Evolutionary conservation across 164 flowering plant genomes (phyloP).

Genomic region (Liquidambar formosana): DNA sequence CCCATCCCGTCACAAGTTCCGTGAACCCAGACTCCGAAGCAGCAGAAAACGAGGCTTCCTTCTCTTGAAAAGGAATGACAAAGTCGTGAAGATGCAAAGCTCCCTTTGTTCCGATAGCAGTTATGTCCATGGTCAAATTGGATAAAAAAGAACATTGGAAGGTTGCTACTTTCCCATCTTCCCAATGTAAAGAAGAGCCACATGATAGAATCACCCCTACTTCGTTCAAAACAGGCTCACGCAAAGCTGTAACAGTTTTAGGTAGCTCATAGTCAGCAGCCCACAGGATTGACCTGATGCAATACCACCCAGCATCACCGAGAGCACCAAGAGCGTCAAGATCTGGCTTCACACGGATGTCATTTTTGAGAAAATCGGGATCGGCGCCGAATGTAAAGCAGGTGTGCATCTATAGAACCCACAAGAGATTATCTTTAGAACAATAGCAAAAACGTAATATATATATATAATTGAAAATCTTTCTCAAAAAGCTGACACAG

Average conservation of each 20-base stretch:
- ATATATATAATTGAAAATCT: too few relatives aligned
- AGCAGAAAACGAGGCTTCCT: constrained; percentile 34
- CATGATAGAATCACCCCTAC: constrained; percentile 64
- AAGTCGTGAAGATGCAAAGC: constrained; percentile 55
- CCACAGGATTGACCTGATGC: constrained; percentile 55
- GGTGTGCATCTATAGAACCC: constrained; percentile 60
- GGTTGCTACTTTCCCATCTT: constrained; percentile 57
- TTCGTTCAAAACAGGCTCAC: constrained; percentile 45
- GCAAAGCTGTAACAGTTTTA: constrained; percentile 51
- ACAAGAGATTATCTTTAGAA: too few relatives aligned
- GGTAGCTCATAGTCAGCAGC: constrained; percentile 61
- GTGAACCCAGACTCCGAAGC: constrained; percentile 30
- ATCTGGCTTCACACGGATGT: constrained; percentile 77
- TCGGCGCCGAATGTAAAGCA: constrained; percentile 35
- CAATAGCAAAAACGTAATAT: too few relatives aligned
- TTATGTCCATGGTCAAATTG: constrained; percentile 55
- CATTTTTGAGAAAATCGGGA: constrained; percentile 55
- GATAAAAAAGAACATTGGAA: constrained; percentile 64
- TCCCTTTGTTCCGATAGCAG: constrained; percentile 59
- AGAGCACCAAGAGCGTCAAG: constrained; percentile 75
- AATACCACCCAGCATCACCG: constrained; percentile 82
- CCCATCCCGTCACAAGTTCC: constrained; percentile 47
- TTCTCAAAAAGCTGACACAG: too few relatives aligned
- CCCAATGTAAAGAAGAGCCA: constrained; percentile 60
- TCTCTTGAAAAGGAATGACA: constrained; percentile 63